Base-by-base conservation (phyloP, 495 filamentous ascomycete species). In the Xylaria cubensis region DNA sequence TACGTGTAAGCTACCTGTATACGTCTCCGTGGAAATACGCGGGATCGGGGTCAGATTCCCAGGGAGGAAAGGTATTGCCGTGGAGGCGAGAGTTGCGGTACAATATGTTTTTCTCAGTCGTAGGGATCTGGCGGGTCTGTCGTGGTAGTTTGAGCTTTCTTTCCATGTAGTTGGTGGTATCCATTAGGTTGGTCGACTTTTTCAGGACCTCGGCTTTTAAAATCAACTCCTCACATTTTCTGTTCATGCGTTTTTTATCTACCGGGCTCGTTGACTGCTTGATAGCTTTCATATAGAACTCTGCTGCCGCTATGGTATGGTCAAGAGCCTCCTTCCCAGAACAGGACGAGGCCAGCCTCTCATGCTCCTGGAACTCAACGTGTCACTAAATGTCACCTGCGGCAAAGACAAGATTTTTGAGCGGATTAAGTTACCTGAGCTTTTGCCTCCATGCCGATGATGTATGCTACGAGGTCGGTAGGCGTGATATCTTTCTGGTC, bases 21-120 rank as follows among this genome's bases (percentile, higher is more conserved):
- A 50, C 74, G 19, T 77, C 74, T 17, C 75, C 71, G 32, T 41
- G 63, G 36, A 75, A 77, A 59, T 77, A 78, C 44, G 71, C 64
- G 1, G 72, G 64, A 9, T 77, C 76, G 0, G 94, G 93, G 36
- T 87, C 77, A 15, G 80, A 79, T 19, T 87, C 84, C 96, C 96
- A 99, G 5, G 93, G 94, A 10, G 90, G 93, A 75, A 97, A 98
- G 4, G 88, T 84, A 72, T 88, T 91, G 9, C 92, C 92, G 77
- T 97, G 92, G 12, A 99, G 81, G 65, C 90, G 92, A 17, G 94
- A 94, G 3, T 89, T 88, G 72, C 91, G 90, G 12, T 94, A 84
- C 8, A 98, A 80, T 41, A 98, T 90, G 24, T 92, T 91, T 75
- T 96, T 85, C 75, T 98, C 97, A 32, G 87, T 85, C 5, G 86